Evolutionary conservation across 768 basidiomycete species (phyloP).

Genomic region (Psilocybe cyanescens): DNA sequence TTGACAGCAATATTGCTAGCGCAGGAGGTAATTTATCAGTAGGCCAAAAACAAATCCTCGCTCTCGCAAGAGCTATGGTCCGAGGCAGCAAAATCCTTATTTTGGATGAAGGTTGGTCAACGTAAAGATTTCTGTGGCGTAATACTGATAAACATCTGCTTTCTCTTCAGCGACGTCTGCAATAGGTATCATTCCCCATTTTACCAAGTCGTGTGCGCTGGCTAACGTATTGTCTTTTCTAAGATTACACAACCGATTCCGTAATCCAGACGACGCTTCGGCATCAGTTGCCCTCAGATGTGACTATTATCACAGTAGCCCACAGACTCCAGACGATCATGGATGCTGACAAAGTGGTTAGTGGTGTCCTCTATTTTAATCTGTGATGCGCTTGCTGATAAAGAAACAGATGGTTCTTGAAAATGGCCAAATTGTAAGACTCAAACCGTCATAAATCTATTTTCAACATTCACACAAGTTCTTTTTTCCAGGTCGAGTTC

Average conservation of each 20-base stretch:
- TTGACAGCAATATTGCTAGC: constrained; percentile 46
- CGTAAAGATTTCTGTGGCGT: constrained; percentile 7
- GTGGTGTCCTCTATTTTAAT: constrained; percentile 16
- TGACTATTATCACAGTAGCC: constrained; percentile 69
- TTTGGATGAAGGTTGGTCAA: constrained; percentile 57
- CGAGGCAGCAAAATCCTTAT: constrained; percentile 63
- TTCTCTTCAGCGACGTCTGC: constrained; percentile 42
- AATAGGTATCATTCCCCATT: constrained; percentile 37
- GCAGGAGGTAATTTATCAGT: constrained; percentile 77
- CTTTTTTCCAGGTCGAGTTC: constrained; percentile 22
- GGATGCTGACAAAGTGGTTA: constrained; percentile 59
- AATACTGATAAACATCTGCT: neutral
- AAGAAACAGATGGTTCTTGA: constrained; percentile 52
- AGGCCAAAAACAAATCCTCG: constrained; percentile 75
- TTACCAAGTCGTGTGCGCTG: neutral
- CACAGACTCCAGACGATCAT: constrained; percentile 72
- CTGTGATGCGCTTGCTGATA: constrained; percentile 18
- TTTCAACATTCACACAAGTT: neutral
- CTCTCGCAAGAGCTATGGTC: constrained; percentile 65
- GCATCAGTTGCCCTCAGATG: constrained; percentile 59
- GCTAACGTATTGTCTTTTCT: constrained; percentile 1
- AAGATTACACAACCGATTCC: constrained; percentile 64
- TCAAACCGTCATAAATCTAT: neutral
- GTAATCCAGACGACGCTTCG: constrained; percentile 73
- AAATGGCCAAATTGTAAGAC: constrained; percentile 51